Evolutionary conservation across 768 basidiomycete genomes (phyloP), one percentile per base, ranked within the genome.

Genomic region (Lentinula sp.): DNA sequence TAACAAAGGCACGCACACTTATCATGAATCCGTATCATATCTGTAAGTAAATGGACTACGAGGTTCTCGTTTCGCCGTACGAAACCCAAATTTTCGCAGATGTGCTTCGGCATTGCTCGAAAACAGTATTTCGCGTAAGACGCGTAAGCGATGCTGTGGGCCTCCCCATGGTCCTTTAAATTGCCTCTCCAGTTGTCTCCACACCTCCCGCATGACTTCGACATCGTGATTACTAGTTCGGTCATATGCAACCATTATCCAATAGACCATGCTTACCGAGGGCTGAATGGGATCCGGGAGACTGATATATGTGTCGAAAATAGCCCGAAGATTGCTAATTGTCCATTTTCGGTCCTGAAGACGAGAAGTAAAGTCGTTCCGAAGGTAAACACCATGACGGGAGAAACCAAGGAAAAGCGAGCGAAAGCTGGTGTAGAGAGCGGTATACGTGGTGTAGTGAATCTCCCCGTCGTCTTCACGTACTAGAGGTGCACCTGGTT

Each of bases 341-440:
- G 80, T 80, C 91, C 90, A 94, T 28, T 68, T 64, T n/a, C 68
- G 71, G 11, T 66, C 59, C 18, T 45, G 57, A 54, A 62, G 48
- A 61, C 32, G 60, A n/a, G 59, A 9, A 43, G 57, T 34, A 42
- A 59, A 46, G 50, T 42, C 63, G 46, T 59, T 39, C 16, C 3
- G 49, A 59, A 46, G 71, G 67, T 32, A 66, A 37, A 72, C 64
- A 42, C 82, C 89, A 65, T 89, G 84, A 10, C 81, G 82, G 6
- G 78, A 75, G 69, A 92, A 94, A 1, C 89, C 91, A 16, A 88
- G 78, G 67, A 95, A 93, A 43, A 95, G 69, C 16, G 83, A 83
- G 21, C 89, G 84, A 70, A 87, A 94, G 35, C 84, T 75, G 21
- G 80, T 71, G 51, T 83, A 68, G 1, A 77, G 82, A 2, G 83